A percentile compares a stretch with the other conserved stretches of the same genome.
These are phyloP conservation scores for Fusarium globosum DNA, from an alignment of 2,329 filamentous ascomycete genomes.

Conservation along the genomic window DNA sequence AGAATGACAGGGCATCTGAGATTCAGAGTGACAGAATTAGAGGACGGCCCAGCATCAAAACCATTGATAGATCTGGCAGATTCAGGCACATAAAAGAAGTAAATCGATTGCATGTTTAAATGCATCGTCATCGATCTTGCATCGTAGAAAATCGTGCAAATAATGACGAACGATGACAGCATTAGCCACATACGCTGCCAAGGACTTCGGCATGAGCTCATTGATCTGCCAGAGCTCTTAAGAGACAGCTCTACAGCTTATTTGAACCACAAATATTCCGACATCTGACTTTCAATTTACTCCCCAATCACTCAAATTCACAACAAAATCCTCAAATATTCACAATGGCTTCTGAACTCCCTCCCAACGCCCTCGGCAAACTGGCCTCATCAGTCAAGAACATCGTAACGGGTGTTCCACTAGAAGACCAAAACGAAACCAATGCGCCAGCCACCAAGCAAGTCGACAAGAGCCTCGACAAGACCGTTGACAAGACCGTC, in stretches of 20 bases:
- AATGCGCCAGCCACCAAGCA: neutral
- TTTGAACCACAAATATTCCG: neutral
- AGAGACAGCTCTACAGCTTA: neutral
- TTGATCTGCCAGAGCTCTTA: neutral
- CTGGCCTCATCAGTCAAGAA: neutral
- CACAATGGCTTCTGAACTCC: neutral
- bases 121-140: neutral
- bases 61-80: neutral
- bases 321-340: neutral
- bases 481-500: conserved; percentile 19
- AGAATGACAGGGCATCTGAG: neutral
- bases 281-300: too few relatives aligned
- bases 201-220: neutral
- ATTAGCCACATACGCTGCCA: neutral
- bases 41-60: neutral
- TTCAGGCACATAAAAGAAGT: neutral
- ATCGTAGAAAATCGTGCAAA: neutral
- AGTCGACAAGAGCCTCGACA: conserved; percentile 1
- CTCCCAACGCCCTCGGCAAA: neutral
- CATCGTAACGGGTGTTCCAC: neutral
- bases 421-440: neutral
- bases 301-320: too few relatives aligned
- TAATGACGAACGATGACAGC: neutral
- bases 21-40: neutral
- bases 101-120: neutral